These are phyloP conservation scores for Penicillium longicatenatum DNA, from an alignment of 495 filamentous ascomycete genomes.

Conservation along the genomic window DNA sequence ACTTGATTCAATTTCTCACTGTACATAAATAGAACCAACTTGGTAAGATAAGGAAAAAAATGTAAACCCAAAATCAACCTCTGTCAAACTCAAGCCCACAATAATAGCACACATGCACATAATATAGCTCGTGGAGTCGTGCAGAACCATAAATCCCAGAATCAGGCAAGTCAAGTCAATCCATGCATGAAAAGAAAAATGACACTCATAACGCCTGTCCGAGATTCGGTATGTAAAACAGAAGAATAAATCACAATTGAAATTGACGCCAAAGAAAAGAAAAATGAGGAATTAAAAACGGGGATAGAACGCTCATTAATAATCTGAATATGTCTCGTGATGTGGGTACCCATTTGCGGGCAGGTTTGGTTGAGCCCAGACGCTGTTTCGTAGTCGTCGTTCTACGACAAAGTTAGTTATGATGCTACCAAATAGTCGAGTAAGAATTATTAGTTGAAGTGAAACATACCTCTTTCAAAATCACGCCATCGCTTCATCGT, in stretches of 20 bases:
- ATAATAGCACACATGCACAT: neutral
- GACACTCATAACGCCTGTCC: conserved; percentile 2
- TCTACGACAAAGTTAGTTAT: conserved; percentile 13
- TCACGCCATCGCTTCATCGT: conserved; percentile 98
- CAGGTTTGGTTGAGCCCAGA: conserved; percentile 22
- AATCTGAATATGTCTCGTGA: conserved; percentile 37
- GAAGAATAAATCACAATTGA: conserved; percentile 24
- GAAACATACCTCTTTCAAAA: conserved; percentile 75
- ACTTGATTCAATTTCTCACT: neutral
- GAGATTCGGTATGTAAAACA: conserved; percentile 25
- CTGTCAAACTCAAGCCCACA: neutral
- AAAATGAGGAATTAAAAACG: conserved; percentile 6
- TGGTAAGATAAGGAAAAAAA: neutral
- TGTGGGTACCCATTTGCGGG: conserved; percentile 25
- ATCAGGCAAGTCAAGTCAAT: neutral
- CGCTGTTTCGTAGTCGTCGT: conserved; percentile 26
- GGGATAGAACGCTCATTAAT: conserved; percentile 19
- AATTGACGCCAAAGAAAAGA: neutral
- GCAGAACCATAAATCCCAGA: neutral
- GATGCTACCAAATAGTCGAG: no score
- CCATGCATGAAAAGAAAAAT: neutral
- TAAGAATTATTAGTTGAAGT: neutral
- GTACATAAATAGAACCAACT: neutral
- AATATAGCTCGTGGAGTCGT: neutral
- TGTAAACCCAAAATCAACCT: neutral